Evolutionary conservation across 306 rosid genomes (phyloP).

Genomic region (Cucumis melo): DNA sequence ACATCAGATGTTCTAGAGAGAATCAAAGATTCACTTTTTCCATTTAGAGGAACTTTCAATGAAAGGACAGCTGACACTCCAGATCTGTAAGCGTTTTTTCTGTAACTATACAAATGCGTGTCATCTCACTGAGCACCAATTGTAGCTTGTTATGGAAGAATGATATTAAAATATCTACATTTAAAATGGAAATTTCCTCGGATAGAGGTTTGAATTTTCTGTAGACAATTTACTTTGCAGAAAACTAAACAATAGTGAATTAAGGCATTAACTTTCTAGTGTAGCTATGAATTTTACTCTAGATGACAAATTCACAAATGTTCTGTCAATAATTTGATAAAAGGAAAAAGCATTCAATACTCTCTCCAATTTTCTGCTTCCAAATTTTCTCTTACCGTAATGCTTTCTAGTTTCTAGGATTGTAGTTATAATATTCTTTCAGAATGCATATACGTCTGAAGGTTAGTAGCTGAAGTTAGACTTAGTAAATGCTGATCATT

Average conservation of each 20-base stretch:
- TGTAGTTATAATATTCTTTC: not conserved
- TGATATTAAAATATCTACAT: not conserved
- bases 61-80: slow-evolving; percentile 79
- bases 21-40: slow-evolving; percentile 66
- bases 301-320: not conserved
- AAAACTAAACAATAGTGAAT: not conserved
- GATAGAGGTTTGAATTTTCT: not conserved
- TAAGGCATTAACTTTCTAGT: not conserved
- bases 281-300: not conserved
- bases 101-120: not conserved
- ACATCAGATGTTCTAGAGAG: slow-evolving; percentile 82
- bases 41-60: slow-evolving; percentile 78
- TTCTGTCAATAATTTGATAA: not conserved
- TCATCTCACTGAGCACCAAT: not conserved
- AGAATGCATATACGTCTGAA: not conserved
- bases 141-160: not conserved
- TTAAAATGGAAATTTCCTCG: not conserved
- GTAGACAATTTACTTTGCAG: not conserved
- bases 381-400: not conserved
- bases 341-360: not conserved
- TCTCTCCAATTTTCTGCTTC: not conserved
- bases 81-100: slow-evolving; percentile 57
- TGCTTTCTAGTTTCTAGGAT: not conserved
- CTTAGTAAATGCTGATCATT: not conserved
- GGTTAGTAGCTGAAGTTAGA: not conserved